Base-by-base conservation (phyloP, 75 land plant species). In the Cryptomeria japonica region DNA sequence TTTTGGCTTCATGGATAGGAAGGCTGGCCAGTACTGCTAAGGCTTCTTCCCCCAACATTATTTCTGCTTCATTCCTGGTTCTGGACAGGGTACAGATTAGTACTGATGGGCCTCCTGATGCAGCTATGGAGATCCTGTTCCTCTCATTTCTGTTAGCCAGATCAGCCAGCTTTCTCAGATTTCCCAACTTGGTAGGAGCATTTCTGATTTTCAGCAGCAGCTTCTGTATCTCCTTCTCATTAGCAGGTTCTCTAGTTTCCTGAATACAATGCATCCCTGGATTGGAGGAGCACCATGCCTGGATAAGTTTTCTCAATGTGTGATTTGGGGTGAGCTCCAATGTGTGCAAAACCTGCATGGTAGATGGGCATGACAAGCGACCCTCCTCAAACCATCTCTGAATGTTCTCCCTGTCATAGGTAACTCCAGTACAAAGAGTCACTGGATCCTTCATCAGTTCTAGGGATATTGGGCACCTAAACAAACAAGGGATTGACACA, bases 361-460 rank as follows among this genome's bases (percentile, higher is more conserved):
- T 95, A 2, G 90, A 86, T 16, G 95, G 96, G 68, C 96, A 95
- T 31, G 91, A 90, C 28, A 31, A 10, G 51, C 93, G 86, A 56
- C 86, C 86, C 13, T 85, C 86, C 22, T 85, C 56, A 34, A 95
- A 84, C 96, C 96, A 95, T 83, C 55, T 89, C 86, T 93, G 94
- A 53, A 95, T 95, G 92, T 87, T 91, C 28, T 84, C 85, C 1
- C 96, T 91, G 49, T 95, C 96, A 64, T 93, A 95, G 0, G 93
- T 93, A 25, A 94, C 90, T 22, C 96, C 96, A 2, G 95, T 92
- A n/a, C 88, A 86, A 25, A 95, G 82, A 0, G 90, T 95, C 46
- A 95, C 96, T 5, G 95, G 95, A 86, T 94, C 95, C 42, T 87
- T 87, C 95, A 93, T 95, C 73, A 93, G 18, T 51, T 94, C 93